These are phyloP conservation scores for Phlyctochytrium bullatum DNA, from an alignment of 192 early-diverging fungal genomes.

Conservation along the genomic window DNA sequence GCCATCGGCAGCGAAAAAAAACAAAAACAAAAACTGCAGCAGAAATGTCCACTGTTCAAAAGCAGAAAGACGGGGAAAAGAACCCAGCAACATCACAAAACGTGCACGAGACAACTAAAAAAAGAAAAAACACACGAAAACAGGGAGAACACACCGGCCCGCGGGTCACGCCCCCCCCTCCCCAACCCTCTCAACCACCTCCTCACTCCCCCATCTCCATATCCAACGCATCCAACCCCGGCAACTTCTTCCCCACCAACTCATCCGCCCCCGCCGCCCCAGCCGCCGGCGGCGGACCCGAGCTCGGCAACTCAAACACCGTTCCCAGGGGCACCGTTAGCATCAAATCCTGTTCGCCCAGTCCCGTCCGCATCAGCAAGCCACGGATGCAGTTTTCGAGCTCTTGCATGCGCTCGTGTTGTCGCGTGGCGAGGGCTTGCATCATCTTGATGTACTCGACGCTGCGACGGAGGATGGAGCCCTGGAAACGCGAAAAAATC, in stretches of 20 bases:
- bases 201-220: slow-evolving; percentile 1
- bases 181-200: too few relatives aligned
- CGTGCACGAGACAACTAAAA: not conserved
- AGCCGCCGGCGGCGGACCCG: not conserved
- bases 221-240: not conserved
- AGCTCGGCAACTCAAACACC: slow-evolving; percentile 38
- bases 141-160: too few relatives aligned
- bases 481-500: slow-evolving; percentile 54
- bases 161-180: too few relatives aligned
- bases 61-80: not conserved
- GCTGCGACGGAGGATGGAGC: slow-evolving; percentile 86
- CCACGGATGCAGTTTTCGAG: slow-evolving; percentile 59
- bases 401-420: slow-evolving; percentile 66
- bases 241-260: not conserved
- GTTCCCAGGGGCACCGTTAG: slow-evolving; percentile 49
- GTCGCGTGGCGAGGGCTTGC: slow-evolving; percentile 62
- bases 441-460: slow-evolving; percentile 92
- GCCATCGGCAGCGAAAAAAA: not conserved
- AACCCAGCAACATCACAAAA: not conserved
- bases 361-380: slow-evolving; percentile 41
- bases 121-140: not conserved
- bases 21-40: not conserved
- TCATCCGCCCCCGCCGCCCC: not conserved
- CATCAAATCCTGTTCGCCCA: slow-evolving; percentile 44
- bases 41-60: not conserved